phyloP scores from a whole-genome alignment of 352 stramenopile genomes.

The Phytophthora foliorum region DNA sequence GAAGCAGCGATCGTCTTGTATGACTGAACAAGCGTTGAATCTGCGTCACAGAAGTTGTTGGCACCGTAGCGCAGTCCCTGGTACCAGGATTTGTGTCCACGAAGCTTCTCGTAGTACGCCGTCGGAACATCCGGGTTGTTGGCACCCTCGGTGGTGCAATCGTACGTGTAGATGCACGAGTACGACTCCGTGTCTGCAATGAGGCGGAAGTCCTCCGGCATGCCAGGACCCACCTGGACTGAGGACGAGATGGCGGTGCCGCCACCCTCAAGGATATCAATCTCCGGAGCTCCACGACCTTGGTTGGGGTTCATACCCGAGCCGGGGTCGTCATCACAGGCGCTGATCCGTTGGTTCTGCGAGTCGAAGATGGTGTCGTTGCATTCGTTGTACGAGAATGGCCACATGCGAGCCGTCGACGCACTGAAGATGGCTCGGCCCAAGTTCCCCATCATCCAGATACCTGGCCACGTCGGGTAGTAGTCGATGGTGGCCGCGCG shows the following conservation, averaged over 20 bases:
- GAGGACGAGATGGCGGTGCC: constrained; percentile 90
- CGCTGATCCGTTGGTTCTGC: constrained; percentile 84
- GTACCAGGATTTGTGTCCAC: constrained; percentile 75
- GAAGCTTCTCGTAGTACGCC: constrained; percentile 44
- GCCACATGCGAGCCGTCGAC: constrained; percentile 97
- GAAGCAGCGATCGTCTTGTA: constrained; percentile 49
- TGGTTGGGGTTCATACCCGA: constrained; percentile 90
- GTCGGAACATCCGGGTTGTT: constrained; percentile 57
- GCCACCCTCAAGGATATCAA: constrained; percentile 95
- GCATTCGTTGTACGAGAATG: constrained; percentile 96
- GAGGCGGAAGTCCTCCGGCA: constrained; percentile 60
- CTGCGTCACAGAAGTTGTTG: constrained; percentile 64
- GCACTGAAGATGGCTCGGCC: constrained; percentile 96
- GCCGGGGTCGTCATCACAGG: constrained; percentile 93
- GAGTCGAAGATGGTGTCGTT: constrained; percentile 73
- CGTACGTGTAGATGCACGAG: constrained; percentile 53
- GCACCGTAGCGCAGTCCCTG: constrained; percentile 63
- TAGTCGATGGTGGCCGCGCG: constrained; percentile 34
- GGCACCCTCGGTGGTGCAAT: constrained; percentile 53
- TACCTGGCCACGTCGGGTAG: constrained; percentile 93
- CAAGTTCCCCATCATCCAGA: constrained; percentile 97
- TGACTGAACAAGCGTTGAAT: constrained; percentile 40
- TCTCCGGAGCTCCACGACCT: constrained; percentile 95
- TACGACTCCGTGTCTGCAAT: constrained; percentile 31
- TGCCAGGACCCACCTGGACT: constrained; percentile 88